Conservation (phyloP, 352 stramenopile genomes). For the Aphanomyces cochlioides region DNA sequence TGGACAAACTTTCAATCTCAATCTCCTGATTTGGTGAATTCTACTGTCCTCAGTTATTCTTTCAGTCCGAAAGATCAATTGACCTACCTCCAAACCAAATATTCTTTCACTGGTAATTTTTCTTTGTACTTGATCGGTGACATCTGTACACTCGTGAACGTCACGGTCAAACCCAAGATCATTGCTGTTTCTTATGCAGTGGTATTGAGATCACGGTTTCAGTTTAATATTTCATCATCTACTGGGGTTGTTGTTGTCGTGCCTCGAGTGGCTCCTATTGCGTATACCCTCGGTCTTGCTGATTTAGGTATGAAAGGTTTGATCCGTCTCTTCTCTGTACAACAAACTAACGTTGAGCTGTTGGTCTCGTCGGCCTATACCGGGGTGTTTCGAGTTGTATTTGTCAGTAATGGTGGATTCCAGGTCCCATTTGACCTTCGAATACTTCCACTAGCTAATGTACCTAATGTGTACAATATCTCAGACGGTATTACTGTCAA, state of each 20-base stretch:
- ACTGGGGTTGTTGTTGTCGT: neutral
- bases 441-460: neutral
- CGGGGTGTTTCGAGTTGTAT: neutral
- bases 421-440: slow-evolving; percentile 14
- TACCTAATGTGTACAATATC: neutral
- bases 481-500: neutral
- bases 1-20: slow-evolving; percentile 1
- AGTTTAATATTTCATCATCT: neutral
- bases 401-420: neutral
- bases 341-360: neutral
- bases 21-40: neutral
- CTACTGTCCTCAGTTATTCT: neutral
- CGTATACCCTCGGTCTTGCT: neutral
- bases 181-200: neutral
- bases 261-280: neutral
- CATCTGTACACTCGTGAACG: neutral
- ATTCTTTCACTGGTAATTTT: neutral
- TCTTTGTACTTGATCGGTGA: neutral
- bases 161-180: neutral
- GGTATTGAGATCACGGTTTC: neutral
- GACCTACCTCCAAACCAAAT: slow-evolving; percentile 4
- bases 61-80: neutral
- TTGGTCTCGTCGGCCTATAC: neutral
- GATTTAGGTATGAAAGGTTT: neutral
- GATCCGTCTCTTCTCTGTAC: neutral